Base-by-base conservation (phyloP, 2,329 filamentous ascomycete species). In the Atkinsonella texensis region DNA sequence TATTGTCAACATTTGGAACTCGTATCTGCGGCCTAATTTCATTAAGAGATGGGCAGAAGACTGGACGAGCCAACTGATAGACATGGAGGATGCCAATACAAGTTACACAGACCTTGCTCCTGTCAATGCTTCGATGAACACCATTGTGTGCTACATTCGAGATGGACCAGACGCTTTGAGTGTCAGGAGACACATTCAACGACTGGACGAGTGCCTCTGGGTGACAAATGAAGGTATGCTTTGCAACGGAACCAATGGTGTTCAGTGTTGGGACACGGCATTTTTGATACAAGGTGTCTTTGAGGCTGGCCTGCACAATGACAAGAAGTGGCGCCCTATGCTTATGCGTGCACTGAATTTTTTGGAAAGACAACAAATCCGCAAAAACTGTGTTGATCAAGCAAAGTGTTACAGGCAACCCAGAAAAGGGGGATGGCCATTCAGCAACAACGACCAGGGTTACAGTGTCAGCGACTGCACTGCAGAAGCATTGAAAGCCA, bases 381-480 rank as follows among this genome's bases (percentile, higher is more conserved):
- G 85, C 2, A 89, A 93, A 53, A 84, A 97, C 60, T 84, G 86
- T 49, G 74, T 77, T 20, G 81, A 95, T 46, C 85, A 89, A 61
- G 81, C 83, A 6, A 75, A 79, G 43, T 93, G 87, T 63, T 98
- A 98, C 65, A 84, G 93, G 18, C 91, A 97, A 63, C 82, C 84
- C 54, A 80, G 91, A 44, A 95, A 95, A 68, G 93, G 93, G 1
- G 93, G 86, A 0, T 98, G 93, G 93, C 87, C 87, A 0, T 98
- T 98, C 65, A 96, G 89, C 68, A 98, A 85, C 61, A 85, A 82
- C 60, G 83, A 84, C 39, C 93, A 98, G 68, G 93, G 93, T 43
- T 98, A 98, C 64, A 89, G 87, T 0, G 93, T 98, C 40, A 94
- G 87, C 58, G 93, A 98, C 68, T 97, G 91, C 65, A 88, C 94